These are phyloP conservation scores for Yamadazyma atlantica DNA, from an alignment of 1,139 yeast species.

Conservation along the genomic window DNA sequence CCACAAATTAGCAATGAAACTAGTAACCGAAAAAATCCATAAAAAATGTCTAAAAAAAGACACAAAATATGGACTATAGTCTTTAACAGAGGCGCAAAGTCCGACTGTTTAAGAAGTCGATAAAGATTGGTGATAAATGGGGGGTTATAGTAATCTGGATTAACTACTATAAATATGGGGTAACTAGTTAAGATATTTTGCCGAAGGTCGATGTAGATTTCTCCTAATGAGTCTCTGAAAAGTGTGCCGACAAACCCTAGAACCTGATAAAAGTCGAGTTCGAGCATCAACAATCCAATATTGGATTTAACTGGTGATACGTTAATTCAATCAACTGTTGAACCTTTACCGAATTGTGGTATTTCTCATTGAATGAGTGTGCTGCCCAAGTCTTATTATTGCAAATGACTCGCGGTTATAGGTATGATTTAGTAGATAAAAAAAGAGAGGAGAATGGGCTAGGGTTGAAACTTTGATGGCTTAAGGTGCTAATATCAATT, in stretches of 20 bases:
- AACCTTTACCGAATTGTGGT: no score
- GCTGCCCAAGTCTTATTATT: no score
- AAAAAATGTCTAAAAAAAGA: slow-evolving; percentile 12
- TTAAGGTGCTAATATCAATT: no score
- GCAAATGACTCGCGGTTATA: no score
- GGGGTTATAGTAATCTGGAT: slow-evolving; percentile 29
- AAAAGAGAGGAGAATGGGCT: no score
- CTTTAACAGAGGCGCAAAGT: neutral
- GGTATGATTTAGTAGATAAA: no score
- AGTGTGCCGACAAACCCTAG: neutral
- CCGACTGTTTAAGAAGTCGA: slow-evolving; percentile 3
- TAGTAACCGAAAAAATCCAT: slow-evolving; percentile 15
- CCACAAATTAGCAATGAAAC: slow-evolving; percentile 12
- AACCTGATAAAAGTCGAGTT: neutral
- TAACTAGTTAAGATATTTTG: slow-evolving; percentile 15
- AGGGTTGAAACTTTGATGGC: no score
- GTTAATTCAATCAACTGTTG: no score
- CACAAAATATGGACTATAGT: slow-evolving; percentile 8
- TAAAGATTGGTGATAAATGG: slow-evolving; percentile 23
- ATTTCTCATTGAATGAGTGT: no score
- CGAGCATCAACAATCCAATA: neutral
- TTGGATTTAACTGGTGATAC: neutral
- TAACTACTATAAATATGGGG: slow-evolving; percentile 21
- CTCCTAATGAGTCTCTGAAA: slow-evolving; percentile 5
- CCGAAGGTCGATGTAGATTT: slow-evolving; percentile 18